Percentiles rank a stretch among this genome's conserved stretches.
phyloP scores from a whole-genome alignment of 495 filamentous ascomycete species.

The Penicillium alfredii region DNA sequence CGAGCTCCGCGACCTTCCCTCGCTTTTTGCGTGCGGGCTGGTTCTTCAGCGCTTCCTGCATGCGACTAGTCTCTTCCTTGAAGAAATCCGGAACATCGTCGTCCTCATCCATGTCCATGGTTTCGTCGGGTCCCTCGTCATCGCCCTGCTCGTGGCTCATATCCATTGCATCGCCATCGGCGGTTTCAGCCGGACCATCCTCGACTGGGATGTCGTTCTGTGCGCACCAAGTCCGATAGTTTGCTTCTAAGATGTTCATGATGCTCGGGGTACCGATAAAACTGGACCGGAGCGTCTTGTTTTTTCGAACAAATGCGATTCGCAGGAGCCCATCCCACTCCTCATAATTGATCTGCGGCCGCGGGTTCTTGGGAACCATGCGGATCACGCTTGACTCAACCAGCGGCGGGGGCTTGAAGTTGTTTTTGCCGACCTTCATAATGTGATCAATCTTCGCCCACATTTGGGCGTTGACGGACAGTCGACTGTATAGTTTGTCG shows the following conservation, averaged over 20 bases:
- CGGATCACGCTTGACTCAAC: constrained; percentile 82
- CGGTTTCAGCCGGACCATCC: constrained; percentile 51
- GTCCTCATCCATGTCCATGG: constrained; percentile 52
- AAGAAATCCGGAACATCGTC: constrained; percentile 72
- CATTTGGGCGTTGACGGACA: constrained; percentile 91
- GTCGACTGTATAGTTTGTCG: constrained; percentile 78
- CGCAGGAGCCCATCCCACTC: constrained; percentile 91
- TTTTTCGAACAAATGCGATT: constrained; percentile 73
- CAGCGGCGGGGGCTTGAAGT: constrained; percentile 88
- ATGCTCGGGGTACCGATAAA: constrained; percentile 74
- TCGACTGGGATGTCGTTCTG: constrained; percentile 73
- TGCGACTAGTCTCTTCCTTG: constrained; percentile 54
- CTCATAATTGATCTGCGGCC: constrained; percentile 82
- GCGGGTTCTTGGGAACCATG: constrained; percentile 70
- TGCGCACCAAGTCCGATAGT: constrained; percentile 86
- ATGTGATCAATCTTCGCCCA: constrained; percentile 84
- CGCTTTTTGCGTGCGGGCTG: constrained; percentile 57
- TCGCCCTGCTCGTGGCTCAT: constrained; percentile 35
- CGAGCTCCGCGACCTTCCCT: constrained; percentile 68
- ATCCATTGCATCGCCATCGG: constrained; percentile 38
- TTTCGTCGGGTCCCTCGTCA: constrained; percentile 40
- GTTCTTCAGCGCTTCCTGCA: constrained; percentile 35
- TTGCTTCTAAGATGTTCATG: constrained; percentile 72
- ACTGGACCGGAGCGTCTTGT: constrained; percentile 69
- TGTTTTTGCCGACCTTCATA: constrained; percentile 89